Evolutionary conservation across 2,329 filamentous ascomycete genomes (phyloP), one percentile per base, ranked within the genome.

Genomic region (Calonectria pteridis): DNA sequence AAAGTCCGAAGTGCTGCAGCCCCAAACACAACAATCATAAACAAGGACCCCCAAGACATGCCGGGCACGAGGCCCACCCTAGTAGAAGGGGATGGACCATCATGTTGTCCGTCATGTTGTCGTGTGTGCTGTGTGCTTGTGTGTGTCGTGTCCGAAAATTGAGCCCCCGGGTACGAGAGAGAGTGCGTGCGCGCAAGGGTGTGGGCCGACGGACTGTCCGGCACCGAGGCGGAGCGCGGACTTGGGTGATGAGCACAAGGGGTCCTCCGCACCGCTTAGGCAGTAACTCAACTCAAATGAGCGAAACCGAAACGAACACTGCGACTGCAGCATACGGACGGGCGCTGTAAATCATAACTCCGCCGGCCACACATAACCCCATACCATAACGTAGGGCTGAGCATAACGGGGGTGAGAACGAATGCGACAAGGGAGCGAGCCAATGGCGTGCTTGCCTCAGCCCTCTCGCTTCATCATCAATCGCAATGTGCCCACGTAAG

Each of bases 341-440:
- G 37, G 20, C 59, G 43, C 59, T 37, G 59, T 49, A 46, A 46
- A 64, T 31, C 59, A 43, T 64, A 64, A 64, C 59, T 64, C 59
- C 59, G 59, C 9, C 59, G 23, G 29, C 43, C 29, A 20, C 16
- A 37, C n/a, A 63, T 33, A 29, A 40, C 31, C 50, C 37, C 65
- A 65, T 58, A 16, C 33, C 55, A 59, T 35, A 59, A 62, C 62
- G 67, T 73, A 73, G 71, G 71, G 71, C 71, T 73, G 71, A 73
- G 64, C 37, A 63, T 43, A 63, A 51, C 28, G 55, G 59, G 53
- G 9, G 35, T 49, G 16, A 50, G 43, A 33, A 46, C 67, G 67
- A 73, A 67, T 51, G 67, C 67, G 67, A 71, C 20, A n/a, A n/a
- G 55, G 55, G 63, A 62, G 51, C 67, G 71, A 73, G 40, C 67